Base-by-base conservation (phyloP, 1,284 basidiomycete genomes). In the Moesziomyces sp. region DNA sequence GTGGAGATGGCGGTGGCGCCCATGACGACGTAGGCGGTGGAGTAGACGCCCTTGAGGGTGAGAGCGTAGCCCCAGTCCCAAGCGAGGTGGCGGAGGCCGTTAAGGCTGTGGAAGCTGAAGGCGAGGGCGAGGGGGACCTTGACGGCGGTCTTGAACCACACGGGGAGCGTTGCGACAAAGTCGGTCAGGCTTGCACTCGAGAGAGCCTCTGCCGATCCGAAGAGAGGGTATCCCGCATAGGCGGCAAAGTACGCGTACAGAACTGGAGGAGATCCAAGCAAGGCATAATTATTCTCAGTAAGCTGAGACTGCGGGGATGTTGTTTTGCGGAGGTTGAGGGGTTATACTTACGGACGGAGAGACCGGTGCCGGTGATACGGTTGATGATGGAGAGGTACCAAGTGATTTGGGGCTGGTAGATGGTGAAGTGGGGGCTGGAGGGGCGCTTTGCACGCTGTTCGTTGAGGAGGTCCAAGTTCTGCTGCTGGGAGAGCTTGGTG, bases 391-490 rank as follows among this genome's bases (percentile, higher is more conserved):
- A 97, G 3, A 86, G 88, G 58, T 91, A 42, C 93, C 93, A 97
- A 46, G 96, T 98, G 48, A 88, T 76, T 85, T 97, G 95, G 21
- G 93, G 94, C 85, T 97, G 92, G 87, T 98, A 99, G 86, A 98
- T 97, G 51, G 93, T 93, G 80, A 95, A 91, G 85, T 97, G 94
- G 23, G 97, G 96, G 79, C 91, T 92, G 61, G 88, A 91, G 19
- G 97, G 96, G 30, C 96, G 91, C 52, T 88, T 87, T 52, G 92
- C 86, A 73, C 96, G 90, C 85, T 97, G 94, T 73, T 89, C 85
- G 87, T 99, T 96, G 72, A 98, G 87, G 71, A 96, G 90, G 6
- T 88, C 88, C 47, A 85, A 62, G 46, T 87, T 85, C 49, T 89
- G 87, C 1, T 89, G 88, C 0, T 89, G 86, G 1, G 89, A 87